These are phyloP conservation scores for Chytriomyces sp. DNA, from an alignment of 192 early-diverging fungal genomes.

Conservation along the genomic window DNA sequence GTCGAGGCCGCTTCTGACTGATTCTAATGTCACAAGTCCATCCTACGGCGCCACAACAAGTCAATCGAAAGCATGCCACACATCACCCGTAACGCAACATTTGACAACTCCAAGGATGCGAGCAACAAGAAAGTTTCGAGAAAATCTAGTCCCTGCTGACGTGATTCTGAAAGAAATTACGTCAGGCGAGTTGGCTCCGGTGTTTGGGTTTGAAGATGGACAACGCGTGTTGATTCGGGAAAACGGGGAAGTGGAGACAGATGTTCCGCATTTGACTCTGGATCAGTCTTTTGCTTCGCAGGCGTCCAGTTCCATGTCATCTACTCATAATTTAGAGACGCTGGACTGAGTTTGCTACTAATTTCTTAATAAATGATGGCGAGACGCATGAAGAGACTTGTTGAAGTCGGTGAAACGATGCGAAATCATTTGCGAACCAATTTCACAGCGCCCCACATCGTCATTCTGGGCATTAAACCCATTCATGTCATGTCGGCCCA, in stretches of 20 bases:
- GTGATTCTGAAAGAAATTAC: constrained; percentile 11
- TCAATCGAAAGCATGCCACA: background rate
- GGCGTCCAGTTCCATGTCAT: background rate
- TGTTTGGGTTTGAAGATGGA: constrained; percentile 28
- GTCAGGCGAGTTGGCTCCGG: background rate
- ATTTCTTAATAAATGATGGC: no score
- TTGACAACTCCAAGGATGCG: background rate
- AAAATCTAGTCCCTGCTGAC: constrained; percentile 17
- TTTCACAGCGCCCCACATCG: no score
- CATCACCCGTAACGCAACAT: background rate
- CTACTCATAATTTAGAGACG: background rate
- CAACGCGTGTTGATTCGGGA: constrained; percentile 22
- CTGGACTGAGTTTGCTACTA: constrained; percentile 12
- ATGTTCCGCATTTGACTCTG: constrained; percentile 28
- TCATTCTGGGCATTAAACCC: no score
- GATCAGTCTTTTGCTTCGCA: constrained; percentile 11
- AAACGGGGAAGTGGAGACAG: constrained; percentile 9
- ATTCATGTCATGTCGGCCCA: no score
- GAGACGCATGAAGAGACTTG: no score
- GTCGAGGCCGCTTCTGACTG: background rate
- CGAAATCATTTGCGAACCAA: no score
- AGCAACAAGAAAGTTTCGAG: constrained; percentile 19
- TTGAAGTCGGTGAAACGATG: no score
- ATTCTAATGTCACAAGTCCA: background rate
- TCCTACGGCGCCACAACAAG: background rate